Conservation (phyloP, 768 basidiomycete species). For the Psilocybe sp. region DNA sequence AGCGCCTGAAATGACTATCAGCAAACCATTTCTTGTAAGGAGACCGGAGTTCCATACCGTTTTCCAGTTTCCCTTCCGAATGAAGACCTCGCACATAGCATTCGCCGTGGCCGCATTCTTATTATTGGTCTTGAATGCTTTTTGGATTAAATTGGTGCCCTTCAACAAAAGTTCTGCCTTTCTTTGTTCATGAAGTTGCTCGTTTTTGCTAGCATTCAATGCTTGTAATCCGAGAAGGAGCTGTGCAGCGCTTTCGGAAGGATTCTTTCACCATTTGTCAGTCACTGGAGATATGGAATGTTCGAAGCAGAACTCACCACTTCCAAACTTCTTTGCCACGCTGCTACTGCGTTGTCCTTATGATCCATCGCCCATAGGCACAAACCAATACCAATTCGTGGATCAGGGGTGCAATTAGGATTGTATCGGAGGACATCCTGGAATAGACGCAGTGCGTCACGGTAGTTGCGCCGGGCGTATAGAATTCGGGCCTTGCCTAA, state of each 20-base stretch:
- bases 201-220: slow-evolving; percentile 81
- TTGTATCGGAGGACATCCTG: slow-evolving; percentile 79
- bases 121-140: slow-evolving; percentile 78
- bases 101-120: slow-evolving; percentile 81
- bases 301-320: slow-evolving; percentile 52
- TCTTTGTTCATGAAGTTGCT: slow-evolving; percentile 59
- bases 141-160: slow-evolving; percentile 71
- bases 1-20: slow-evolving; percentile 51
- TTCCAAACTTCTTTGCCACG: slow-evolving; percentile 89
- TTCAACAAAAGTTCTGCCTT: slow-evolving; percentile 55
- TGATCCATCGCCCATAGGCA: slow-evolving; percentile 91
- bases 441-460: slow-evolving; percentile 79
- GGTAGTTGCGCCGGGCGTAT: slow-evolving; percentile 74
- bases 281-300: background rate
- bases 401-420: slow-evolving; percentile 84
- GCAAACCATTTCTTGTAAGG: background rate
- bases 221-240: slow-evolving; percentile 84
- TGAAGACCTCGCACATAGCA: slow-evolving; percentile 75
- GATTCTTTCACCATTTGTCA: slow-evolving; percentile 49
- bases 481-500: slow-evolving; percentile 88
- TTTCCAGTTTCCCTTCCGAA: slow-evolving; percentile 64
- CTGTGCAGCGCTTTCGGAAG: slow-evolving; percentile 73
- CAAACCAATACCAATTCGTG: slow-evolving; percentile 92
- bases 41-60: slow-evolving; percentile 38
- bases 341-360: slow-evolving; percentile 75